Percentiles rank a stretch among this genome's conserved stretches.
These are phyloP conservation scores for Lactifluus hygrophoroides DNA, from an alignment of 768 basidiomycete genomes.

Conservation along the genomic window DNA sequence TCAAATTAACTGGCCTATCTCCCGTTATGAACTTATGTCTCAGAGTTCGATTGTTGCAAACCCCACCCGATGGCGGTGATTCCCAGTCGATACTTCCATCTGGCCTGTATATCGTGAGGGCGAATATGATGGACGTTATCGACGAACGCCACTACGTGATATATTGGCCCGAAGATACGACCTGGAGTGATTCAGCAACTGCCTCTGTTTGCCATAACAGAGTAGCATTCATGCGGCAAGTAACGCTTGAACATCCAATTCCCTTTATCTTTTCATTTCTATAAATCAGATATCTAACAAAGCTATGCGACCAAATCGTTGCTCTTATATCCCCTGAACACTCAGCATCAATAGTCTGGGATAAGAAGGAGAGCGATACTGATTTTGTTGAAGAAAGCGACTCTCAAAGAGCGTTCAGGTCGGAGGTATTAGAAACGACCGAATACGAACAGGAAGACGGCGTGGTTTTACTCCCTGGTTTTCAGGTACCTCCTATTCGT, in stretches of 20 bases:
- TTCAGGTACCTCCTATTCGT: conserved; percentile 30
- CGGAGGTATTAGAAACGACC: conserved; percentile 46
- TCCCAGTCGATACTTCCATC: conserved; percentile 32
- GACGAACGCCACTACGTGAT: conserved; percentile 7
- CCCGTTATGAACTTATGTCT: not conserved
- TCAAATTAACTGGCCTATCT: not conserved
- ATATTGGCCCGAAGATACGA: conserved; percentile 25
- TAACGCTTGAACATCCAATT: not conserved
- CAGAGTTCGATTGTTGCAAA: conserved; percentile 20
- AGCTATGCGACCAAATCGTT: conserved; percentile 42
- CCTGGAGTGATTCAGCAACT: conserved; percentile 44
- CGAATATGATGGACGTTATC: not conserved
- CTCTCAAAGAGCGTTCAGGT: conserved; percentile 41
- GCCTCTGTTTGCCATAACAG: conserved; percentile 42
- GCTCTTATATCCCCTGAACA: conserved; percentile 44
- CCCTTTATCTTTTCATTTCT: not conserved
- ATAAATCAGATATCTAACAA: not conserved
- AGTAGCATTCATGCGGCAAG: conserved; percentile 52
- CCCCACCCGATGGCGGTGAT: conserved; percentile 6
- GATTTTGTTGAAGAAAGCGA: conserved; percentile 30
- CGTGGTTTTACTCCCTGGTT: conserved; percentile 36
- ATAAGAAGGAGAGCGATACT: conserved; percentile 24
- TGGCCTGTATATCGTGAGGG: conserved; percentile 39
- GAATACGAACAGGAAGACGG: conserved; percentile 48
- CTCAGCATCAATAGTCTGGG: conserved; percentile 37